Evolutionary conservation across 371 early-diverging fungal genomes (phyloP).

Genomic region (Rhizopus sp.): DNA sequence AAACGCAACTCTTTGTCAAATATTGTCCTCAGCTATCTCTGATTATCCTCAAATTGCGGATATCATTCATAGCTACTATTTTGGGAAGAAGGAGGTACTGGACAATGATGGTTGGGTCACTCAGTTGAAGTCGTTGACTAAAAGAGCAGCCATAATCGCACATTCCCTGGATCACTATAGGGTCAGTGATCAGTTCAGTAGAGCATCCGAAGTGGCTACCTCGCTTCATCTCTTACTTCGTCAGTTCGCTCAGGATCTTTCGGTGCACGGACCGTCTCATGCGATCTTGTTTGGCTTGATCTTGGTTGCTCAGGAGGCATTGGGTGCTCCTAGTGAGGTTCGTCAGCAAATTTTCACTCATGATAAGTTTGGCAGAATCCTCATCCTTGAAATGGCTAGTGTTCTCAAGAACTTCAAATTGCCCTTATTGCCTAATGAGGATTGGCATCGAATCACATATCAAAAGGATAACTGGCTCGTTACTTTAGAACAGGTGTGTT

Average conservation of each 20-base stretch:
- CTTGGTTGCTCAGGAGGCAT: conserved; percentile 31
- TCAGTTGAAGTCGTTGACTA: conserved; percentile 19
- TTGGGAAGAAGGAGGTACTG: neutral
- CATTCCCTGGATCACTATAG: conserved; percentile 31
- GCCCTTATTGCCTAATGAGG: conserved; percentile 2
- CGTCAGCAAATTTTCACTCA: conserved; percentile 43
- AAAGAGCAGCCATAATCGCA: conserved; percentile 21
- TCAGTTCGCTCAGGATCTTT: conserved; percentile 14
- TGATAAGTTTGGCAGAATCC: conserved; percentile 36
- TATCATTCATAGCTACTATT: conserved; percentile 20
- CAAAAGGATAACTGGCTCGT: conserved; percentile 24
- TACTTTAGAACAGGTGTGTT: conserved; percentile 26
- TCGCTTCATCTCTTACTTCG: conserved; percentile 29
- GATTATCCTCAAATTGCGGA: conserved; percentile 25
- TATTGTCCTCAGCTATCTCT: conserved; percentile 27
- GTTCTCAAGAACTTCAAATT: conserved; percentile 36
- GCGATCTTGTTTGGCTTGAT: conserved; percentile 28
- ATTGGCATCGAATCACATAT: neutral
- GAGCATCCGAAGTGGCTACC: conserved; percentile 27
- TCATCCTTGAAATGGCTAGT: conserved; percentile 38
- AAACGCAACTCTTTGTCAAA: conserved; percentile 33
- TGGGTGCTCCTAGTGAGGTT: conserved; percentile 36
- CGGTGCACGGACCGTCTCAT: conserved; percentile 15
- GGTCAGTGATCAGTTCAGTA: conserved; percentile 38
- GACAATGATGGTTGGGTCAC: conserved; percentile 9